Conservation (phyloP, 306 rosid species). For the Datisca glomerata region DNA sequence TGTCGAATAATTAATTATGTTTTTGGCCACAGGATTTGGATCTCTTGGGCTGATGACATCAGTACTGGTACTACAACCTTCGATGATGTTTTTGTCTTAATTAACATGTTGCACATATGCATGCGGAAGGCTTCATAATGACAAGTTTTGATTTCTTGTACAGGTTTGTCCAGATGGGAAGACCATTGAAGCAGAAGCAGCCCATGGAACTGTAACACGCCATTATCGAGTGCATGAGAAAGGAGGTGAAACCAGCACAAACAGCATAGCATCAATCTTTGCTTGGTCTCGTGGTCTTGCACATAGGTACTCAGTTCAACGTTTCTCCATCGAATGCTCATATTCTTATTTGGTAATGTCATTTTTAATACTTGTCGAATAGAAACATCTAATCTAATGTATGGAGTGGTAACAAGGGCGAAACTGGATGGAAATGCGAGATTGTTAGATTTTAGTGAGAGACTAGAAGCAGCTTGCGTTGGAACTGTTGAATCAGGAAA, state of each 20-base stretch:
- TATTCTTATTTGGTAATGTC: neutral
- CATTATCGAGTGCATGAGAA: slow-evolving; percentile 88
- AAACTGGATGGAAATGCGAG: slow-evolving; percentile 70
- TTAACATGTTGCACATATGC: too few relatives aligned
- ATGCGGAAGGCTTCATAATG: neutral
- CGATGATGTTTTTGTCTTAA: too few relatives aligned
- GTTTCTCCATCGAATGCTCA: too few relatives aligned
- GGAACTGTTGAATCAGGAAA: slow-evolving; percentile 82
- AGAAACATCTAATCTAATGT: neutral
- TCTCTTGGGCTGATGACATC: slow-evolving; percentile 99
- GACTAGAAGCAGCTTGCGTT: slow-evolving; percentile 80
- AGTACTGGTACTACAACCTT: slow-evolving; percentile 88
- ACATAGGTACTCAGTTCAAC: slow-evolving; percentile 45
- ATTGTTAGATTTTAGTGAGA: slow-evolving; percentile 54
- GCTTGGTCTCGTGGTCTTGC: slow-evolving; percentile 98
- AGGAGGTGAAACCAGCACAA: slow-evolving; percentile 99
- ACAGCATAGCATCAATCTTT: slow-evolving; percentile 93
- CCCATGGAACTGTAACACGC: slow-evolving; percentile 93
- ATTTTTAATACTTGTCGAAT: neutral
- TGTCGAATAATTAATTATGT: slow-evolving; percentile 10
- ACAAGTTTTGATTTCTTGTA: neutral
- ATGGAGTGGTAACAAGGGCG: too few relatives aligned
- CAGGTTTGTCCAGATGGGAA: slow-evolving; percentile 97
- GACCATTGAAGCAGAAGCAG: slow-evolving; percentile 97
- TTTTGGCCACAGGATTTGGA: slow-evolving; percentile 61